These are phyloP conservation scores for Arxiozyma slooffiae DNA, from an alignment of 1,139 yeast species.

Conservation along the genomic window DNA sequence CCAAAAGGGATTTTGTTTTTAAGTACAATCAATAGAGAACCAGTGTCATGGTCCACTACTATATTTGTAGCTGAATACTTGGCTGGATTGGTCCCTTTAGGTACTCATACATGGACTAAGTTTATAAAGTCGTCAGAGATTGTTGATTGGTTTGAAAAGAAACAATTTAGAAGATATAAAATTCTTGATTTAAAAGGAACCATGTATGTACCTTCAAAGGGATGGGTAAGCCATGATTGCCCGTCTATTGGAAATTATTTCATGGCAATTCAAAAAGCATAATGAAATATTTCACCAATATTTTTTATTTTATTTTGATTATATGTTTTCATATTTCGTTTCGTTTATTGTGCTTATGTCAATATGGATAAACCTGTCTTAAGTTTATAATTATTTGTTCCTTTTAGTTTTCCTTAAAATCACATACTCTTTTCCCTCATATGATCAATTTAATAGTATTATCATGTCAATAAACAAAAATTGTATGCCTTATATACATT, in stretches of 20 bases:
- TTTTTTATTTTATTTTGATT: background rate
- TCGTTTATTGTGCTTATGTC: background rate
- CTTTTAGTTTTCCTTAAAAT: background rate
- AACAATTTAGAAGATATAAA: conserved; percentile 38
- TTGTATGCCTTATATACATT: background rate
- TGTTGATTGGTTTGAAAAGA: conserved; percentile 48
- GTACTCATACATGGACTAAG: conserved; percentile 82
- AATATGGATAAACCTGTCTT: no score
- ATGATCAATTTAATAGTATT: background rate
- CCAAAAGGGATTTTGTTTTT: conserved; percentile 56
- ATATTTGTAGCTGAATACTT: conserved; percentile 82
- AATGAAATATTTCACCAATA: background rate
- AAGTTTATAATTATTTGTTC: background rate
- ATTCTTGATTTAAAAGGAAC: conserved; percentile 69
- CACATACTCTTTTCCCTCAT: background rate
- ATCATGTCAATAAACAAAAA: no score
- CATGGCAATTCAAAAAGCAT: conserved; percentile 52
- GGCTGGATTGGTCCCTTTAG: conserved; percentile 72
- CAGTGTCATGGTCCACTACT: conserved; percentile 87
- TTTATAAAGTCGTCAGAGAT: conserved; percentile 74
- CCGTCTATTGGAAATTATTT: conserved; percentile 72
- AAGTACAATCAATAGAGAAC: conserved; percentile 86
- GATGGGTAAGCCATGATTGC: conserved; percentile 66
- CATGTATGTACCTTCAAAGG: conserved; percentile 68
- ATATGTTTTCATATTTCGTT: background rate